Conservation (phyloP, 2,329 filamentous ascomycete species). For the Orbilia quercus region DNA sequence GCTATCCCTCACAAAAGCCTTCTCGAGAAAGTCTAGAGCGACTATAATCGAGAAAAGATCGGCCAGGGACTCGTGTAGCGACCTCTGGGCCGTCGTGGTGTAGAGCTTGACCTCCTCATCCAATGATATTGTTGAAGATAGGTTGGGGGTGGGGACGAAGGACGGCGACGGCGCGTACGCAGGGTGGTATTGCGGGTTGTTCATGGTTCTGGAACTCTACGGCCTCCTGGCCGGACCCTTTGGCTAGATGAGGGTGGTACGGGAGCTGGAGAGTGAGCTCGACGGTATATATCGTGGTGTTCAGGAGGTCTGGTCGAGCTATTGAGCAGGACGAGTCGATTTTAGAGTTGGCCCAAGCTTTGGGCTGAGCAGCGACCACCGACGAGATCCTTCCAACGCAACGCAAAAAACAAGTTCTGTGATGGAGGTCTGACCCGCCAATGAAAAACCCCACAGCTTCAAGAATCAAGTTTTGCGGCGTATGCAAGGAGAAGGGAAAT, state of each 20-base stretch:
- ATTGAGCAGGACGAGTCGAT: conserved; percentile 49
- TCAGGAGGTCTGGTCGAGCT: conserved; percentile 43
- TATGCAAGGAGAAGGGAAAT: conserved; percentile 22
- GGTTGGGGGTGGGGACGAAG: conserved; percentile 59
- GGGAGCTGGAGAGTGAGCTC: conserved; percentile 13
- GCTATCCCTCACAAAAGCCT: conserved; percentile 95
- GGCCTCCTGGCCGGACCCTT: conserved; percentile 23
- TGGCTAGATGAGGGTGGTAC: conserved; percentile 13
- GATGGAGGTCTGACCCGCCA: conserved; percentile 4
- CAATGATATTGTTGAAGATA: conserved; percentile 59
- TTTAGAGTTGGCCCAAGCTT: conserved; percentile 55
- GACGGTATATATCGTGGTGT: conserved; percentile 32
- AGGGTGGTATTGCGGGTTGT: conserved; percentile 59
- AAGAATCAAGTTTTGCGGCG: not conserved
- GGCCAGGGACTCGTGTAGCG: conserved; percentile 93
- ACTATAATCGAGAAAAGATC: conserved; percentile 98
- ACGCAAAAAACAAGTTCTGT: conserved; percentile 37
- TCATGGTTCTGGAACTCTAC: conserved; percentile 40
- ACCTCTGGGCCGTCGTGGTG: conserved; percentile 85
- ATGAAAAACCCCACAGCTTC: not conserved
- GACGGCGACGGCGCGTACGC: conserved; percentile 60
- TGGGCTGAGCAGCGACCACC: conserved; percentile 20
- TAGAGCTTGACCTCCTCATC: conserved; percentile 89
- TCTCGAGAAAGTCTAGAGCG: conserved; percentile 93
- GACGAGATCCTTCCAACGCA: conserved; percentile 36